Evolutionary conservation across 2,329 filamentous ascomycete species (phyloP).

Genomic region (Zymoseptoria passerinii): DNA sequence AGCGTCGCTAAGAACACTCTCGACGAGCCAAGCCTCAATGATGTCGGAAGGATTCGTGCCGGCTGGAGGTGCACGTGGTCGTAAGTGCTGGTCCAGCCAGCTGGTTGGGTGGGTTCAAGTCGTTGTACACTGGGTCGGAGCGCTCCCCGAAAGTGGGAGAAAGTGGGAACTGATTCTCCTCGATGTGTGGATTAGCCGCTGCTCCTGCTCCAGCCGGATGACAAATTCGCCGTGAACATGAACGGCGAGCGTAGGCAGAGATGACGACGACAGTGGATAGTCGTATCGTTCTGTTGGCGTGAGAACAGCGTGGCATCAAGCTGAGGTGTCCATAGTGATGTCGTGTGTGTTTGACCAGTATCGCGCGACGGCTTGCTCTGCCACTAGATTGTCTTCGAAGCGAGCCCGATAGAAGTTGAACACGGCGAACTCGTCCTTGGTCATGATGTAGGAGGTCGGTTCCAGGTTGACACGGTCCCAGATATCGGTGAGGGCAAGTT

Average conservation of each 20-base stretch:
- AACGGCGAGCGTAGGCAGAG: not conserved
- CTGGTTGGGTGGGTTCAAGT: not conserved
- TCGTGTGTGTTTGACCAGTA: conserved; percentile 45
- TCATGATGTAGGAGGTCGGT: conserved; percentile 65
- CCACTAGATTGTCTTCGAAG: conserved; percentile 47
- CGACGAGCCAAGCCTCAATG: not conserved
- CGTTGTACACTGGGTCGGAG: not conserved
- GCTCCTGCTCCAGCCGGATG: not conserved
- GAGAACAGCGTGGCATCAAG: not conserved
- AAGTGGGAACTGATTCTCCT: not conserved
- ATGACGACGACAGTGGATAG: not conserved
- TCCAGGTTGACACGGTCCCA: conserved; percentile 60
- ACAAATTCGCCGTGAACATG: not conserved
- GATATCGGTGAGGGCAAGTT: conserved; percentile 53
- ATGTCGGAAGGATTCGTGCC: not conserved
- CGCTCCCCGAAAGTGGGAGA: not conserved
- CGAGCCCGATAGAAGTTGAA: conserved; percentile 76
- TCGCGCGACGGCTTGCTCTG: conserved; percentile 46
- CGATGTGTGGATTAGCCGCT: not conserved
- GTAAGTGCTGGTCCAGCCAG: not conserved
- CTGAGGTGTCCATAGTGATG: not conserved
- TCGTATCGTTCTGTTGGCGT: not conserved
- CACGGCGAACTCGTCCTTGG: conserved; percentile 68
- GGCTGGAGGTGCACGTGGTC: not conserved
- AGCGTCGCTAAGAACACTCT: conserved; percentile 7